A percentile compares a stretch with the other conserved stretches of the same genome.
Evolutionary conservation across 2,329 filamentous ascomycete species (phyloP).

Genomic region (Stromatinia cepivora): DNA sequence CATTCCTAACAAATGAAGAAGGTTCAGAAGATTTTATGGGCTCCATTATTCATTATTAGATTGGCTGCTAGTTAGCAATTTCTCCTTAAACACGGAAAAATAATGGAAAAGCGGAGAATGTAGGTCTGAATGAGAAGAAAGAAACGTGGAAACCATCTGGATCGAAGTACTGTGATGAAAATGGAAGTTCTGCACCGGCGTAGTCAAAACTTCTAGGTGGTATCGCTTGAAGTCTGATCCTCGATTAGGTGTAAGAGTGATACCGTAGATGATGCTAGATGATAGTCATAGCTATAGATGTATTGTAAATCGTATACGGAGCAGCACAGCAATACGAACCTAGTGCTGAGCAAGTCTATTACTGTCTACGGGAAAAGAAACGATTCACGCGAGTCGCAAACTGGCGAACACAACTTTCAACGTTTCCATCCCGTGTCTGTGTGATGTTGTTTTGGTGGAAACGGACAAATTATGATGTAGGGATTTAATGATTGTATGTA

Average conservation of each 20-base stretch:
- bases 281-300: not conserved
- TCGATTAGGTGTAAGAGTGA: not conserved
- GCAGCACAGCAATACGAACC: not conserved
- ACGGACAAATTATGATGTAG: not conserved
- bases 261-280: not conserved
- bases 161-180: slow-evolving; percentile 1
- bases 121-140: not conserved
- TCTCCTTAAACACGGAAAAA: slow-evolving; percentile 7
- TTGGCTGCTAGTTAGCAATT: not conserved
- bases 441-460: not conserved
- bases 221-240: not conserved
- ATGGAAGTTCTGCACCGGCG: not conserved
- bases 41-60: not conserved
- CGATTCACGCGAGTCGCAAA: slow-evolving; percentile 9
- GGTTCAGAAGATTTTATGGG: not conserved
- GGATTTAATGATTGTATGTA: not conserved
- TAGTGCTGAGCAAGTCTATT: not conserved
- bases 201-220: not conserved
- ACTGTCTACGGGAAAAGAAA: not conserved
- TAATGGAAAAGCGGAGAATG: slow-evolving; percentile 7
- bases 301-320: not conserved
- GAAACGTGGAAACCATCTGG: slow-evolving; percentile 12
- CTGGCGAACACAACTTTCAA: not conserved
- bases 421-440: not conserved
- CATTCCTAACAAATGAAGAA: not conserved